Base-by-base conservation (phyloP, 129 eudicot species). In the Dittrichia graveolens region DNA sequence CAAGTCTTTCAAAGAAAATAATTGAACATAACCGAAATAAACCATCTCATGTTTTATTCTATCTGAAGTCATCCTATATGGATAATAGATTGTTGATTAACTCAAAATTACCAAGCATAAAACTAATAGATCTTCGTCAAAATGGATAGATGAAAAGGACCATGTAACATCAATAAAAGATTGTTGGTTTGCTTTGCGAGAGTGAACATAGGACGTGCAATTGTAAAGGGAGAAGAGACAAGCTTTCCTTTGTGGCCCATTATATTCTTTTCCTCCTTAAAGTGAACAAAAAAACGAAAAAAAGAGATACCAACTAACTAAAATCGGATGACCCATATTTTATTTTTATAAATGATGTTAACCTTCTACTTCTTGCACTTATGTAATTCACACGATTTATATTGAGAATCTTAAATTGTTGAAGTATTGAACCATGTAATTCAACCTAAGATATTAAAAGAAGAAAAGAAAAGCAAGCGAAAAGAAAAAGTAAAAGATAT, bases 401-500 rank as follows among this genome's bases (percentile, higher is more conserved):
- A 42, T 8, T 15, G 15, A 4, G 11, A 41, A 41, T 37, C 47
- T 31, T 39, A 61, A 37, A 61, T 6, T 13, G 44, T 37, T 45
- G 10, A 61, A 13, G 47, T 61, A 40, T 18, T 58, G 42, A 61
- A 3, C 61, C 56, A 34, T 14, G 9, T 11, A 3, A 14, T 16
- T 50, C 60, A 50, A 15, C 62, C 31, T 69, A 69, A 38, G 11
- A 50, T 52, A 52, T 14, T 37, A 46, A 45, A 14, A 59, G 6
- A 16, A n/a, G 34, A 59, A 77, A 47, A 42, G 8, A 8, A 76
- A 76, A 48, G 75, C 41, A 40, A 77, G 38, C 50, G 8, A 8
- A 76, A 76, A 48, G 75, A 31, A 40, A 78, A 78, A 78, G 81
- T 61, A 41, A 69, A 50, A 34, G 50, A 61, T 31, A 78, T 34